Evolutionary conservation across 257 asterid species (phyloP).

Genomic region (Galeopsis tetrahit): DNA sequence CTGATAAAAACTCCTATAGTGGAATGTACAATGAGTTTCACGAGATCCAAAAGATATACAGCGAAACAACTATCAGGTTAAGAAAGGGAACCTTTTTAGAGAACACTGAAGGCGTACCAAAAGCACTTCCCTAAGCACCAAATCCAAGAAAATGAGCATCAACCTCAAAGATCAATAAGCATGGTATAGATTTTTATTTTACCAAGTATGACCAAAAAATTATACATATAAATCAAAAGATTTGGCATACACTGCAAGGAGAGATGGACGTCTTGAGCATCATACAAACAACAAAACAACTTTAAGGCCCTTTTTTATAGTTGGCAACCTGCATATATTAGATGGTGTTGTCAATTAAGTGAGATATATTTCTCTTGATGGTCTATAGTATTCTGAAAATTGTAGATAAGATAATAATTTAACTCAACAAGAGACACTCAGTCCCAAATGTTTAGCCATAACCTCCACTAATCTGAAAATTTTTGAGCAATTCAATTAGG

Average conservation of each 20-base stretch:
- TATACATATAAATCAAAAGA: conserved; percentile 8
- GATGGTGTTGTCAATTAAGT: neutral
- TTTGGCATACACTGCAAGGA: conserved; percentile 39
- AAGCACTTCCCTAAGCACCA: conserved; percentile 27
- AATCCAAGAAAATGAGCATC: conserved; percentile 8
- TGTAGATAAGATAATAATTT: neutral
- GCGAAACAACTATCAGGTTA: neutral
- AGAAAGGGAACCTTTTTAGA: conserved; percentile 9
- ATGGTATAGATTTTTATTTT: neutral
- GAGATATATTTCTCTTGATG: neutral
- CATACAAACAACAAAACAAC: conserved; percentile 30
- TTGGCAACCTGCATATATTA: neutral
- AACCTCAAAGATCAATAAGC: neutral
- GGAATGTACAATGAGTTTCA: conserved; percentile 1
- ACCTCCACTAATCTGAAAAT: neutral
- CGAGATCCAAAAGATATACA: neutral
- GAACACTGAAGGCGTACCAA: conserved; percentile 12
- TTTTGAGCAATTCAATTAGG: neutral
- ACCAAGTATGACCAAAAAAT: neutral
- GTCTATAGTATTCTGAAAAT: neutral
- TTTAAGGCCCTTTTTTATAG: neutral
- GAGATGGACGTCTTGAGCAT: conserved; percentile 45
- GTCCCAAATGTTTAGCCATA: neutral
- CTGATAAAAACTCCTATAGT: neutral
- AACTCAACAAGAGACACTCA: neutral